A percentile compares a stretch with the other conserved stretches of the same genome.
phyloP scores from a whole-genome alignment of 2,329 filamentous ascomycete genomes.

The Phyllachora maydis region DNA sequence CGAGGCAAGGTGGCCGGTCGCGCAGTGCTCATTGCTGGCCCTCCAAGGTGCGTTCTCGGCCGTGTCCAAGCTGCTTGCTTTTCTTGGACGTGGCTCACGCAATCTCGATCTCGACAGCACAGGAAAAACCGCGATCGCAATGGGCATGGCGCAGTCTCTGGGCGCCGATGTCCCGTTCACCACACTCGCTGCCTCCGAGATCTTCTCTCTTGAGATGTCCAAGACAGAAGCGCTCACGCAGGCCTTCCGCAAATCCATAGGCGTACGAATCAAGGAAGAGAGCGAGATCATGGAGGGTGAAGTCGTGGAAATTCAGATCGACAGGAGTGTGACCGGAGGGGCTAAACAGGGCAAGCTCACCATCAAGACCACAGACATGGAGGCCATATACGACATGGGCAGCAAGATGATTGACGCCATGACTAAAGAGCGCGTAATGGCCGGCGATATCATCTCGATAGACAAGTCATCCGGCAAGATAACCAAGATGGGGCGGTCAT shows the following conservation, averaged over 20 bases:
- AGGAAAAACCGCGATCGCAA: constrained; percentile 94
- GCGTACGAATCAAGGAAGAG: constrained; percentile 95
- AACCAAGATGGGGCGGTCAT: constrained; percentile 87
- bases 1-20: constrained; percentile 95
- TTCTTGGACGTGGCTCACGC: constrained; percentile 4
- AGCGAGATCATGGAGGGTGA: constrained; percentile 98
- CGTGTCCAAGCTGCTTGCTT: not conserved
- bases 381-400: constrained; percentile 98
- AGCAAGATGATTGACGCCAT: constrained; percentile 99
- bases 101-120: constrained; percentile 39
- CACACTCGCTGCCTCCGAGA: constrained; percentile 85
- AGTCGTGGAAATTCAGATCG: constrained; percentile 96
- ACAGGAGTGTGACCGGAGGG: constrained; percentile 85
- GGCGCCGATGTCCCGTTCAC: constrained; percentile 93
- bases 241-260: constrained; percentile 97
- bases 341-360: constrained; percentile 98
- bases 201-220: constrained; percentile 97
- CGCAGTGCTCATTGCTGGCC: constrained; percentile 84
- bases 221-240: constrained; percentile 97
- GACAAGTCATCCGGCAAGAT: constrained; percentile 98
- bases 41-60: constrained; percentile 41
- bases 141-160: constrained; percentile 95
- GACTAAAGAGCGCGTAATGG: constrained; percentile 98
- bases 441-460: constrained; percentile 93
- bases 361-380: constrained; percentile 99